These are phyloP conservation scores for Funneliformis geosporum DNA, from an alignment of 192 early-diverging fungal genomes.

Conservation along the genomic window DNA sequence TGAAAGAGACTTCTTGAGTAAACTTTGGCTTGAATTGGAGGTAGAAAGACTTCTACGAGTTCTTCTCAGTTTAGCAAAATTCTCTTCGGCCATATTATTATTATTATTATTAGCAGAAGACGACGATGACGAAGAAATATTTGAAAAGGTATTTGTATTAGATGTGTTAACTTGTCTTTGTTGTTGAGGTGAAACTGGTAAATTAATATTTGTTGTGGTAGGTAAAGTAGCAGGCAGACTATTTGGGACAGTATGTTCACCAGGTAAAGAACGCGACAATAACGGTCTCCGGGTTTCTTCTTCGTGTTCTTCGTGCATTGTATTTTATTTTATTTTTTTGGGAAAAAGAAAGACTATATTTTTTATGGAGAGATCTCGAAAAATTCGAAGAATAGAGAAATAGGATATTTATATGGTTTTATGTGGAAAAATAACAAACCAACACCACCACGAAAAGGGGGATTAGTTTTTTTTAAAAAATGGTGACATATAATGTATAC, in stretches of 20 bases:
- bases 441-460: too few species aligned
- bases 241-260: constrained; percentile 23
- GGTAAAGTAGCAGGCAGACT: constrained; percentile 21
- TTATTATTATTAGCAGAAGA: background rate
- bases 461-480: too few species aligned
- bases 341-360: constrained; percentile 15
- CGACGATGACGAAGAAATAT: background rate
- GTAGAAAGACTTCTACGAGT: constrained; percentile 31
- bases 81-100: background rate
- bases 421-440: background rate
- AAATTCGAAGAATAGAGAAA: background rate
- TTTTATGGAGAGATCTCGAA: background rate
- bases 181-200: background rate
- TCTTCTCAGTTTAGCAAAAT: constrained; percentile 21
- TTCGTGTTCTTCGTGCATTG: constrained; percentile 29
- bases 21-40: constrained; percentile 30
- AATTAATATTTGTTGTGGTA: background rate
- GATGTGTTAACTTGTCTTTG: background rate
- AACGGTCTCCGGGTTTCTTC: constrained; percentile 12
- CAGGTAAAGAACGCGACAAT: constrained; percentile 28
- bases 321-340: background rate
- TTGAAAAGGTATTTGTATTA: background rate
- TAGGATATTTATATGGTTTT: too few species aligned
- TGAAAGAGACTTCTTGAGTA: constrained; percentile 29
- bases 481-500: too few species aligned